Base-by-base conservation (phyloP, 495 filamentous ascomycete genomes). In the Hyaloscypha variabilis region DNA sequence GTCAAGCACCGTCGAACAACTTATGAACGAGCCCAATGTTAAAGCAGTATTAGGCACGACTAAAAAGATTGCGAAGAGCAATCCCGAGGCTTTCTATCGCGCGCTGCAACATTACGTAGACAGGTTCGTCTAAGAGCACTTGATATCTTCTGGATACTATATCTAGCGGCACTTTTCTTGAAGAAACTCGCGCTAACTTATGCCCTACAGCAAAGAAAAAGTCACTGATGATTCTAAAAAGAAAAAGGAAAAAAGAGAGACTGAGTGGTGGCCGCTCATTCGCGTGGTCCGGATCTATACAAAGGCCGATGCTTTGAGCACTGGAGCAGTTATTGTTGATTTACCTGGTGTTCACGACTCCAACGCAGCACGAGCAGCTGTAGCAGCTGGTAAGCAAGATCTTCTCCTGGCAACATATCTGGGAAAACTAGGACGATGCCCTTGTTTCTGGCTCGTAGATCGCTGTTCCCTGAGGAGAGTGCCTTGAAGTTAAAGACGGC, bases 201-300 rank as follows among this genome's bases (percentile, higher is more conserved):
- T 0, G 31, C 13, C 81, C 49, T 83, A 82, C 64, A 84, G 81
- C 64, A 58, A 17, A 19, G 60, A 70, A 60, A 77, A 74, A 49
- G 31, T 13, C 31, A 34, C 31, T 13, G 31, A 6, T 6, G 31
- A 34, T 13, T 73, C 73, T 25, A 71, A 77, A 34, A 34, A 34
- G 31, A 34, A 34, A 13, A 34, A 8, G 8, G 2, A 1, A 34
- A 34, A 34, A 6, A 13, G 31, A 6, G 31, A 34, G 31, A 34
- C 86, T 72, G 83, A 84, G 28, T 84, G 78, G 49, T 91, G 88
- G 88, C 90, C 90, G 2, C 72, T 92, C 19, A 85, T 91, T 56
- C 84, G 85, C 55, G 83, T 88, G n/a, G 86, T 91, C 39, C 78
- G 77, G 59, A 76, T 91, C 24, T 90, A 84, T 60, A 76, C 81